Conservation (phyloP, 2,329 filamentous ascomycete species). For the Dichotomopilus funicola region DNA sequence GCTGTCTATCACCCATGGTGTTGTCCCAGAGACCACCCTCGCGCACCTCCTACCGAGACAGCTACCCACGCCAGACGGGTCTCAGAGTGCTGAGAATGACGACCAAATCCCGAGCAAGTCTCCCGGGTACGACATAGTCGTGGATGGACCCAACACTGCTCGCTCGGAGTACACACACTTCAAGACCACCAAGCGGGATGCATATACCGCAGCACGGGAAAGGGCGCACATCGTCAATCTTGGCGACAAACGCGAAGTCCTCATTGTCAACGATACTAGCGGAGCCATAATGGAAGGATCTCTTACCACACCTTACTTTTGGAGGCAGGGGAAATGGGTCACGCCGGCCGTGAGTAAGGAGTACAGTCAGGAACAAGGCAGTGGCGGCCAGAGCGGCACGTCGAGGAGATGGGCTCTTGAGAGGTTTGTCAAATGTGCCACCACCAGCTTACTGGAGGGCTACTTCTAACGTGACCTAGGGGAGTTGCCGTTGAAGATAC, state of each 20-base stretch:
- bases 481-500: conserved; percentile 59
- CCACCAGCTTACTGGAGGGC: background rate
- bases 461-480: conserved; percentile 27
- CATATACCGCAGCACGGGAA: conserved; percentile 64
- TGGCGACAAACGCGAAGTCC: conserved; percentile 58
- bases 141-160: conserved; percentile 38
- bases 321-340: conserved; percentile 65
- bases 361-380: conserved; percentile 37
- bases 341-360: conserved; percentile 60
- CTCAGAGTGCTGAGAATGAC: conserved; percentile 14
- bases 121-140: conserved; percentile 37
- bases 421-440: conserved; percentile 37
- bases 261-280: conserved; percentile 58
- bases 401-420: conserved; percentile 78
- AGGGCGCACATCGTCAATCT: conserved; percentile 48
- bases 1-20: conserved; percentile 37
- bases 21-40: conserved; percentile 44
- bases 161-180: conserved; percentile 66
- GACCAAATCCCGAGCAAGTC: conserved; percentile 13
- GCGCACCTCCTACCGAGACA: conserved; percentile 40
- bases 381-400: conserved; percentile 77
- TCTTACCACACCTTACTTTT: conserved; percentile 76
- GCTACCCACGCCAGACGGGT: conserved; percentile 8
- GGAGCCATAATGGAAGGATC: conserved; percentile 78
- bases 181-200: conserved; percentile 71